Percentiles rank a stretch among this genome's conserved stretches.
phyloP scores from a whole-genome alignment of 495 filamentous ascomycete species.

The Trichoderma gamsii region DNA sequence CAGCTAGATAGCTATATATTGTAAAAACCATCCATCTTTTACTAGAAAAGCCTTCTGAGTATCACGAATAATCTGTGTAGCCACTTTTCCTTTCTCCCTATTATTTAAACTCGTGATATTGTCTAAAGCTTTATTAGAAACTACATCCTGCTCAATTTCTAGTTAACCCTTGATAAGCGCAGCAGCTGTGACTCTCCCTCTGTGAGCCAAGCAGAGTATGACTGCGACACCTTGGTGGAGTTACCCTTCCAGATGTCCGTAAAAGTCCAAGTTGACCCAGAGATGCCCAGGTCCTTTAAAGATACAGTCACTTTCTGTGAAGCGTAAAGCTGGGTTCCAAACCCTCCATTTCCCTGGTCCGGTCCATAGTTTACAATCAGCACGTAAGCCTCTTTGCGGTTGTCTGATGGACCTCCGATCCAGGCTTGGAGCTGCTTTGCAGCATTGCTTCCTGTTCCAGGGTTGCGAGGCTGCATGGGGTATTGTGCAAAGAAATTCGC shows the following conservation, averaged over 20 bases:
- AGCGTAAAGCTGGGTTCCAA: conserved; percentile 20
- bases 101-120: not conserved
- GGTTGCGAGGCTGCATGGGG: conserved; percentile 31
- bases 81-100: not conserved
- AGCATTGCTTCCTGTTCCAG: conserved; percentile 22
- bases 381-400: conserved; percentile 21
- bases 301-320: conserved; percentile 23
- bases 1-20: not conserved
- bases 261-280: conserved; percentile 19
- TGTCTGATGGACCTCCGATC: conserved; percentile 26
- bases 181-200: conserved; percentile 20
- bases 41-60: not conserved
- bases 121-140: not conserved
- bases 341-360: conserved; percentile 25
- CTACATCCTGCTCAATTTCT: not conserved
- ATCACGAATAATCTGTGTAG: not conserved
- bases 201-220: conserved; percentile 19
- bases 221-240: conserved; percentile 17
- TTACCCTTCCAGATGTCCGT: conserved; percentile 24
- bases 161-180: conserved; percentile 7
- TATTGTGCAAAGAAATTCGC: conserved; percentile 22
- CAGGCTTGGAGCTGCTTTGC: conserved; percentile 30
- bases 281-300: conserved; percentile 24
- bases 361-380: conserved; percentile 28
- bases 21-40: not conserved